Evolutionary conservation across 1,284 basidiomycete genomes (phyloP).

Genomic region (Spongispora temasekensis): DNA sequence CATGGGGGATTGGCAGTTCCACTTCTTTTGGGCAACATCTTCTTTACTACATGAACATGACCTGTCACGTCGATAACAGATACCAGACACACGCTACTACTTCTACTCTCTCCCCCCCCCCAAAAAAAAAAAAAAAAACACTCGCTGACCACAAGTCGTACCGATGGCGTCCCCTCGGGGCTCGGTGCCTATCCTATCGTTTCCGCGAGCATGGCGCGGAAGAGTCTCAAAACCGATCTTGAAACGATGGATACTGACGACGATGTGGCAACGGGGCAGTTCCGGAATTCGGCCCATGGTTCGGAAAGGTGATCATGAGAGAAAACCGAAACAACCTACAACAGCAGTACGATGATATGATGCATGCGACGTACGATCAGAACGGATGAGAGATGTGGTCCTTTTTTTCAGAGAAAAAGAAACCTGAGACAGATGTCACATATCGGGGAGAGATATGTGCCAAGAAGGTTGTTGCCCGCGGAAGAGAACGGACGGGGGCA

Average conservation of each 20-base stretch:
- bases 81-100: not conserved
- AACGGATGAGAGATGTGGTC: not conserved
- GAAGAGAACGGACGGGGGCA: slow-evolving; percentile 7
- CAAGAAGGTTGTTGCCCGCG: slow-evolving; percentile 1
- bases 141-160: not conserved
- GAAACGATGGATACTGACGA: not conserved
- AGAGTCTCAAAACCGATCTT: slow-evolving; percentile 1
- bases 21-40: no score
- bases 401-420: slow-evolving; percentile 3
- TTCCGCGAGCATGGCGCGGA: not conserved
- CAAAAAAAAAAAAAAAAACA: not conserved
- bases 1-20: no score
- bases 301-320: not conserved
- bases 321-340: not conserved
- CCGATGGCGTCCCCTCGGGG: not conserved
- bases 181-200: not conserved
- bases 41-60: no score
- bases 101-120: no score
- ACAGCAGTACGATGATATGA: slow-evolving; percentile 6
- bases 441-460: slow-evolving; percentile 5
- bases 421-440: slow-evolving; percentile 13
- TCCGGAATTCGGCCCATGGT: not conserved
- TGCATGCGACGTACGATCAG: slow-evolving; percentile 5
- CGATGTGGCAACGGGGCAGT: not conserved
- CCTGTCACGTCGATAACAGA: not conserved